A percentile compares a stretch with the other conserved stretches of the same genome.
These are phyloP conservation scores for Coemansia sp. DNA, from an alignment of 192 early-diverging fungal species.

Conservation along the genomic window DNA sequence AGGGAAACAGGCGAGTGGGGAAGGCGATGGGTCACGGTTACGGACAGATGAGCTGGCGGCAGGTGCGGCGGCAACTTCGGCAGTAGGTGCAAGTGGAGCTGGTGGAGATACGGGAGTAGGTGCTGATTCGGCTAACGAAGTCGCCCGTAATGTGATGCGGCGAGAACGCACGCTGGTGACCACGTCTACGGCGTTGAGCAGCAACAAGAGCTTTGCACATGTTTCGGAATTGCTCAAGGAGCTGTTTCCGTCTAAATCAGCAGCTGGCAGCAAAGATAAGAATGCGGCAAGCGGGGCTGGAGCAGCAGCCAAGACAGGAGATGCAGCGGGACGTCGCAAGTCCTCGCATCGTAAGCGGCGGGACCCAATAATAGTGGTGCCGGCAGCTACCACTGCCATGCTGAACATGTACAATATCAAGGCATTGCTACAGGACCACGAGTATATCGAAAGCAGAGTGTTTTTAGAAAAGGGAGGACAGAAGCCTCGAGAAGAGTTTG, in stretches of 20 bases:
- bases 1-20: constrained; percentile 4
- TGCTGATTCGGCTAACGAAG: constrained; percentile 15
- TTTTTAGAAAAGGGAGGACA: constrained; percentile 60
- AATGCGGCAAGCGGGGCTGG: background rate
- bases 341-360: constrained; percentile 37
- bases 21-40: constrained; percentile 15
- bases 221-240: constrained; percentile 39
- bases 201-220: constrained; percentile 45
- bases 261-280: background rate
- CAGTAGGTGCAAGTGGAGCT: background rate
- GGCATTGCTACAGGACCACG: constrained; percentile 74
- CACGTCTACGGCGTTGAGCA: constrained; percentile 35
- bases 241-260: constrained; percentile 33
- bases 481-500: constrained; percentile 63
- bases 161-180: constrained; percentile 37
- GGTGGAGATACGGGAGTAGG: background rate
- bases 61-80: background rate
- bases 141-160: constrained; percentile 27
- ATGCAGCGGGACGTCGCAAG: constrained; percentile 6
- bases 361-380: constrained; percentile 89
- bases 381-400: constrained; percentile 76
- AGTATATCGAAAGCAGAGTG: constrained; percentile 64
- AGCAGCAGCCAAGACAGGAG: constrained; percentile 23
- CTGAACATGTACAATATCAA: constrained; percentile 88
- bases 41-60: constrained; percentile 3